Evolutionary conservation across 306 rosid genomes (phyloP).

Genomic region (Prunus mira): DNA sequence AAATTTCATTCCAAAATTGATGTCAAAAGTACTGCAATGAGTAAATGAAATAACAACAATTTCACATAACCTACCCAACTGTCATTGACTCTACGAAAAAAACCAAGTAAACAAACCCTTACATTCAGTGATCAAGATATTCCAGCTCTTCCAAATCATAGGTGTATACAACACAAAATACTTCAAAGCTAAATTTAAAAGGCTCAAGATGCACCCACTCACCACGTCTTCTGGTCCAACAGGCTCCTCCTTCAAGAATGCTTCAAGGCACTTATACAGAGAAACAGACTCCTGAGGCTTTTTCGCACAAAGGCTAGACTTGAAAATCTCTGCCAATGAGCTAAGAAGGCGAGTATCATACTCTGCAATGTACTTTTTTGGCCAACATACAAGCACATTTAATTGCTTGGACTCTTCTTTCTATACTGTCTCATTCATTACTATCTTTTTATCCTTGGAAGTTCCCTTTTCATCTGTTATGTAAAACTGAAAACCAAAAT

Average conservation of each 20-base stretch:
- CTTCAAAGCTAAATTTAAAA: conserved; percentile 7
- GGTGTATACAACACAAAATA: neutral
- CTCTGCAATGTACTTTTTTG: conserved; percentile 53
- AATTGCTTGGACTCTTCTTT: conserved; percentile 42
- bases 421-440: conserved; percentile 48
- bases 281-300: conserved; percentile 83
- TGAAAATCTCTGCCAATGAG: conserved; percentile 85
- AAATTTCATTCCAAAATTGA: neutral
- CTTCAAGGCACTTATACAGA: conserved; percentile 93
- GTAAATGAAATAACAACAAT: neutral
- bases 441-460: conserved; percentile 49
- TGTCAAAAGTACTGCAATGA: neutral
- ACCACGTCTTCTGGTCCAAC: conserved; percentile 99
- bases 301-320: conserved; percentile 59
- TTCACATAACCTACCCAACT: neutral
- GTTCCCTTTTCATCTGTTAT: conserved; percentile 74
- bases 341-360: conserved; percentile 56
- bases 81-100: neutral
- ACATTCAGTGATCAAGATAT: neutral
- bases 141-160: neutral
- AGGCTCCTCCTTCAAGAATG: conserved; percentile 96
- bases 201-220: conserved; percentile 35
- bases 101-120: neutral
- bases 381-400: conserved; percentile 79
- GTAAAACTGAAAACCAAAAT: conserved; percentile 62